phyloP scores from a whole-genome alignment of 352 stramenopile genomes.

The Globisporangium radiosum region DNA sequence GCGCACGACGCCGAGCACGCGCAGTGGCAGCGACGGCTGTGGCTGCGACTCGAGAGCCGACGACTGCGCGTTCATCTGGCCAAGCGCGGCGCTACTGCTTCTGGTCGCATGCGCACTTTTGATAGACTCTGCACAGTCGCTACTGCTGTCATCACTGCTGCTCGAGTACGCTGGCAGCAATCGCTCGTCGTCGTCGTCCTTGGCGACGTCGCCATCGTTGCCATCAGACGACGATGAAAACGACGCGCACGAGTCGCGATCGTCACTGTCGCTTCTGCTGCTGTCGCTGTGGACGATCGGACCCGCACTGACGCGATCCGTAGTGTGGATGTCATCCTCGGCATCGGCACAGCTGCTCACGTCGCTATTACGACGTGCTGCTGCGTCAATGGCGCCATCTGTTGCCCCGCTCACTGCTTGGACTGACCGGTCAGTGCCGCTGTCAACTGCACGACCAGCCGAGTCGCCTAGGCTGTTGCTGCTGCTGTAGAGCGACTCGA shows the following conservation, averaged over 20 bases:
- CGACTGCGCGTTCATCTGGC: neutral
- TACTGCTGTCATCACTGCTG: neutral
- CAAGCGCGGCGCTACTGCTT: no score
- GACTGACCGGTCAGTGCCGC: no score
- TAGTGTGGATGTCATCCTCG: no score
- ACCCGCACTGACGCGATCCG: no score
- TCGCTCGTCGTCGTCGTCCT: constrained; percentile 2
- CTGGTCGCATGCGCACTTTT: no score
- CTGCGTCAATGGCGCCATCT: no score
- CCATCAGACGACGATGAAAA: constrained; percentile 7
- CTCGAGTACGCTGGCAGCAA: constrained; percentile 6
- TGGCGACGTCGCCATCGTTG: constrained; percentile 7
- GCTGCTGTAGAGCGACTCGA: no score
- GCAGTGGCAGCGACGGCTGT: neutral
- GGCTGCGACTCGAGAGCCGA: neutral
- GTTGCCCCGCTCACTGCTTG: no score
- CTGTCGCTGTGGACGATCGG: no score
- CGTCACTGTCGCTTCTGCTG: neutral
- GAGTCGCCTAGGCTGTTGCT: constrained; percentile 4
- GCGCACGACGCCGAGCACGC: constrained; percentile 19
- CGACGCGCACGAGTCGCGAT: constrained; percentile 7
- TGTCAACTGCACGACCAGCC: neutral
- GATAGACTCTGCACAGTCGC: neutral
- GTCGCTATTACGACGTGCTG: no score
- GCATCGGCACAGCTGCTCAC: no score